Evolutionary conservation across 352 stramenopile genomes (phyloP), one percentile per base, ranked within the genome.

Genomic region (Pelagophyceae sp.): DNA sequence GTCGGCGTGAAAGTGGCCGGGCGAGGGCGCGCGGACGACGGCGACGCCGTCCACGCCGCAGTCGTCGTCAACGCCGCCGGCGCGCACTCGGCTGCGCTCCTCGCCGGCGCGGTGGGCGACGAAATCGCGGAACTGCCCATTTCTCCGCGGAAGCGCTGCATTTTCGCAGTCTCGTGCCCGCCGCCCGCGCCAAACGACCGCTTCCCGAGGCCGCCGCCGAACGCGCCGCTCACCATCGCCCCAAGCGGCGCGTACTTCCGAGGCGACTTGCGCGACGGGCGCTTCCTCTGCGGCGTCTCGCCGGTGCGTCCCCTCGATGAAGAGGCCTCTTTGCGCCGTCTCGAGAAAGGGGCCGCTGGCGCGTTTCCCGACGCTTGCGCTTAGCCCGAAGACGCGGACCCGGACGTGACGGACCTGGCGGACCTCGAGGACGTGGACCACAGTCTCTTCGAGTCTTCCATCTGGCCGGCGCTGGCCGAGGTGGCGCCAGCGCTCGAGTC

Each of bases 381-480:
- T n/a, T n/a, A n/a, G n/a, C n/a, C n/a, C n/a, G 29, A 23, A 27
- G 50, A 27, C 17, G 50, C 50, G 50, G 50, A 83, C 77, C 54
- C 70, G 29, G 79, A 85, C 65, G 67, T 67, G 45, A n/a, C n/a
- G n/a, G 38, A 78, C 64, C 17, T n/a, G 75, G 19, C 65, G 25
- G 74, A 83, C 63, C 71, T 86, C 54, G 82, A 85, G 33, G 79
- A 81, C 74, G 78, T 80, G 0, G 82, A 87, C 82, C 77, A 85
- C 69, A 15, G 83, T 40, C 79, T 88, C 25, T 89, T 83, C 75
- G 81, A 88, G 38, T 76, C 83, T 40, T 58, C 83, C 0, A 83
- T 89, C 69, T 88, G 85, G 85, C 85, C 83, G 32, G 78, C 82
- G n/a, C 77, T 89, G 37, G 83, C 80, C 77, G 40, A 87, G 82